Evolutionary conservation across 2,329 filamentous ascomycete species (phyloP), one percentile per base, ranked within the genome.

Genomic region (Fusarium sororula): DNA sequence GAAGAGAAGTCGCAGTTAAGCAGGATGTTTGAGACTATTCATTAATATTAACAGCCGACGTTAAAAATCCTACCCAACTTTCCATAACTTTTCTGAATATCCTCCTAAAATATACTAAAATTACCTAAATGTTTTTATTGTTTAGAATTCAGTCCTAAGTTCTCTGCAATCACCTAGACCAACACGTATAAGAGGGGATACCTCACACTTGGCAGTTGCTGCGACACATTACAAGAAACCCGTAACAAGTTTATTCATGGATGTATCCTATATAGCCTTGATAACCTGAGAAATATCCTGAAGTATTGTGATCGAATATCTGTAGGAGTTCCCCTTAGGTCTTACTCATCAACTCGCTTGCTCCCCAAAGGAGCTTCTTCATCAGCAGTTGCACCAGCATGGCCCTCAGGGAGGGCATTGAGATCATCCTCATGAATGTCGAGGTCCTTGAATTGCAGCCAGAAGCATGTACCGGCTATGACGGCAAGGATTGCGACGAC

Each of bases 361-460:
- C 69, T 62, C 15, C 60, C 61, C 37, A 67, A 55, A 12, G 66
- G 75, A 28, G 68, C 56, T 64, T 78, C 78, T 48, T 76, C 73
- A 5, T 79, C 76, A 3, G 58, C 63, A 26, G 68, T 76, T 7
- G 59, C 71, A 42, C 79, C 78, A 45, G 81, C 74, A 22, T 68
- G 75, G 28, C 82, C 82, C 66, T 83, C 82, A 8, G 81, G 81
- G 32, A 89, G 80, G 79, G 90, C 86, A 73, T 94, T 94, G 61
- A 94, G 82, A 42, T 86, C 84, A 80, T 94, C 92, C 75, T 94
- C 92, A 70, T 89, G 84, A 55, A 81, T 83, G 77, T 94, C 92
- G 4, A 92, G 82, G 10, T 85, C 81, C 22, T n/a, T 86, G 82
- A 82, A 93, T 73, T 87, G 89, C 64, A 90, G 82, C 83, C 86